These are phyloP conservation scores for Madurella mycetomatis DNA, from an alignment of 2,329 filamentous ascomycete species.

Conservation along the genomic window DNA sequence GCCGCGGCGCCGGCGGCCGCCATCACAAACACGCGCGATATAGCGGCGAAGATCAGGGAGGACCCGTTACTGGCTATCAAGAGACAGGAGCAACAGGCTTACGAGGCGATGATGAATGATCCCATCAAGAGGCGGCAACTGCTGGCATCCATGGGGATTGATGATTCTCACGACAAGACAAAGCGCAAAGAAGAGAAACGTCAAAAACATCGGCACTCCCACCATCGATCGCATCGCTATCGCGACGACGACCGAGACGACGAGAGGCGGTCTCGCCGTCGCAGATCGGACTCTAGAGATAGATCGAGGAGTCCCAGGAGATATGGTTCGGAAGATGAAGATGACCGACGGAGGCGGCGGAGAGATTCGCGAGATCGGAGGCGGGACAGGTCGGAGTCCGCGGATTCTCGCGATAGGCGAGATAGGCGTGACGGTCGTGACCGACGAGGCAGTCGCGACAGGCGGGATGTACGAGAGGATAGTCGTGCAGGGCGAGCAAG, in stretches of 20 bases:
- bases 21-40: conserved; percentile 62
- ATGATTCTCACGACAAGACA: conserved; percentile 39
- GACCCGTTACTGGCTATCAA: conserved; percentile 93
- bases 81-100: conserved; percentile 79
- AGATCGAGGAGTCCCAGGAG: conserved; percentile 40
- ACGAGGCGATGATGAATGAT: conserved; percentile 76
- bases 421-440: conserved; percentile 7
- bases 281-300: conserved; percentile 44
- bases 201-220: conserved; percentile 39
- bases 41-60: conserved; percentile 78
- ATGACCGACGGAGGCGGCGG: conserved; percentile 23
- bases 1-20: conserved; percentile 65
- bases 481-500: conserved; percentile 1
- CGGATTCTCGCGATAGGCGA: conserved; percentile 8
- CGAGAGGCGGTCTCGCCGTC: conserved; percentile 37
- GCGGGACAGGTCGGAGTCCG: conserved; percentile 15
- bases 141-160: conserved; percentile 58
- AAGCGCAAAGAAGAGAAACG: conserved; percentile 38
- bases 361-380: conserved; percentile 27
- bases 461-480: conserved; percentile 19
- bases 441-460: conserved; percentile 2
- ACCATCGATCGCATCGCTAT: conserved; percentile 38
- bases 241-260: conserved; percentile 39
- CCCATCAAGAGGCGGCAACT: conserved; percentile 64
- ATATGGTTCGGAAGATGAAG: conserved; percentile 29